A percentile compares a stretch with the other conserved stretches of the same genome.
These are phyloP conservation scores for Mucor indicus DNA, from an alignment of 371 early-diverging fungal species.

Conservation along the genomic window DNA sequence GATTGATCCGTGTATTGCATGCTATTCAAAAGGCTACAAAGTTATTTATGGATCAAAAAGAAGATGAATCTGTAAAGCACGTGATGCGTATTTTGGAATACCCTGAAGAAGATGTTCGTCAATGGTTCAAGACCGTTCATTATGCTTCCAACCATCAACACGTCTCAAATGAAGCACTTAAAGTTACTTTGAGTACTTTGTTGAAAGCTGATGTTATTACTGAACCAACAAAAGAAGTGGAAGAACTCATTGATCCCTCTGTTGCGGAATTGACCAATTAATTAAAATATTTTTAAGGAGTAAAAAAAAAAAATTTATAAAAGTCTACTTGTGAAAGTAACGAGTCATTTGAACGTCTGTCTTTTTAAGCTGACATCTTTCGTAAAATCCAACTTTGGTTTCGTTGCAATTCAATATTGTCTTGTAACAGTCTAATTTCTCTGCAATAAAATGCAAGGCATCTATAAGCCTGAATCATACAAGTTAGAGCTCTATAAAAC, in stretches of 20 bases:
- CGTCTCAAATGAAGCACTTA: constrained; percentile 47
- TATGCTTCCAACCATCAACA: constrained; percentile 54
- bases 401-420: constrained; percentile 84
- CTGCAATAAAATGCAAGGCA: constrained; percentile 58
- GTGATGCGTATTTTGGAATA: constrained; percentile 61
- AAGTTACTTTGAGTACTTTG: constrained; percentile 50
- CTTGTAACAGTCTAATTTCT: constrained; percentile 66
- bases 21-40: constrained; percentile 47
- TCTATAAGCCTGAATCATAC: constrained; percentile 50
- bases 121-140: constrained; percentile 69
- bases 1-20: constrained; percentile 33
- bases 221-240: constrained; percentile 17
- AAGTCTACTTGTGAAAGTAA: constrained; percentile 35
- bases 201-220: constrained; percentile 58
- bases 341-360: constrained; percentile 86
- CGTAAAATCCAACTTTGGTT: constrained; percentile 88
- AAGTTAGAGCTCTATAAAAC: not conserved
- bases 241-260: constrained; percentile 20
- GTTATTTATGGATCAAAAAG: constrained; percentile 49
- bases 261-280: constrained; percentile 20
- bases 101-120: constrained; percentile 59
- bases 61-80: constrained; percentile 49
- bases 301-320: no score
- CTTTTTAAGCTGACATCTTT: constrained; percentile 85
- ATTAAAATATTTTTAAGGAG: no score